Conservation (phyloP, 1,284 basidiomycete species). For the Gymnopus androsaceus region DNA sequence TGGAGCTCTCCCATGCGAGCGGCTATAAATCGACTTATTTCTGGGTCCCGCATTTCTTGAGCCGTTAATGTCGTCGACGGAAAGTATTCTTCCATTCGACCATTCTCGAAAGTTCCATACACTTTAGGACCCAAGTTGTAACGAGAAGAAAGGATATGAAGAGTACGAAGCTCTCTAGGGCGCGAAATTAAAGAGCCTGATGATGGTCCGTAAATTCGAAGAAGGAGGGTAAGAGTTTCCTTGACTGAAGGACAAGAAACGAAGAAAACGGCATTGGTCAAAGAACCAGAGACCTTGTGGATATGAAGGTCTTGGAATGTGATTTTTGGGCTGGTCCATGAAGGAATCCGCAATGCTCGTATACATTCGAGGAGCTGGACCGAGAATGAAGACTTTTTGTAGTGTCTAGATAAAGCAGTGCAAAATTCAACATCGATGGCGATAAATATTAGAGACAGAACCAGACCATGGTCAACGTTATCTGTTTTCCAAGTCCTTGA, state of each 20-base stretch:
- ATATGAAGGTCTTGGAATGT: slow-evolving; percentile 59
- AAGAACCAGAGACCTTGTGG: slow-evolving; percentile 83
- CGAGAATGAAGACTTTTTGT: slow-evolving; percentile 64
- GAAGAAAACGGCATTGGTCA: slow-evolving; percentile 96
- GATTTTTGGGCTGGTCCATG: slow-evolving; percentile 54
- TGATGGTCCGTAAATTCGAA: slow-evolving; percentile 88
- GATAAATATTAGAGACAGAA: slow-evolving; percentile 25
- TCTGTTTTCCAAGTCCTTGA: slow-evolving; percentile 20
- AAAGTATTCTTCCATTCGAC: slow-evolving; percentile 92
- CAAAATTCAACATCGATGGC: not conserved
- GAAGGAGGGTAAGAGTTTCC: slow-evolving; percentile 67
- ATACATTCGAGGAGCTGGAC: slow-evolving; percentile 58
- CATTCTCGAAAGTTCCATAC: slow-evolving; percentile 92
- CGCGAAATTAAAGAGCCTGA: slow-evolving; percentile 86
- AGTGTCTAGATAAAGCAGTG: slow-evolving; percentile 50
- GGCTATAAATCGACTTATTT: slow-evolving; percentile 81
- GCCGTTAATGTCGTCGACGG: slow-evolving; percentile 80
- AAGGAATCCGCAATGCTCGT: slow-evolving; percentile 52
- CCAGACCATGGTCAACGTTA: slow-evolving; percentile 37
- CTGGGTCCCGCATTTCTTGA: slow-evolving; percentile 73
- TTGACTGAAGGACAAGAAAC: slow-evolving; percentile 65
- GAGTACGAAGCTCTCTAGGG: slow-evolving; percentile 78
- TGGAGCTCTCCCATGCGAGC: slow-evolving; percentile 93
- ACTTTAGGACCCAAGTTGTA: slow-evolving; percentile 90
- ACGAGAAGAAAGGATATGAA: slow-evolving; percentile 83